phyloP scores from a whole-genome alignment of 169 alveolate genomes.

The Perkinsus marinus region DNA sequence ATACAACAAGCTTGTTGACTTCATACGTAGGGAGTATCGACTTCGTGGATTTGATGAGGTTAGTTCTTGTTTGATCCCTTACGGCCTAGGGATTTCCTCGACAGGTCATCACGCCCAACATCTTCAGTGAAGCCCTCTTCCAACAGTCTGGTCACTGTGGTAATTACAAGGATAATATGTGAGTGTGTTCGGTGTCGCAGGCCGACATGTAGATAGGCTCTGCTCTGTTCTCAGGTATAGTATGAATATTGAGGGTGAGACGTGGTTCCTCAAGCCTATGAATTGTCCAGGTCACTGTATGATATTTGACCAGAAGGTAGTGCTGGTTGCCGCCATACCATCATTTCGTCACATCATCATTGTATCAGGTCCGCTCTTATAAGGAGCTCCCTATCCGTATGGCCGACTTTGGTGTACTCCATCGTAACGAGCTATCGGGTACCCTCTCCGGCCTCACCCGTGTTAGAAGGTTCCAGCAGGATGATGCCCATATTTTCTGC shows the following conservation, averaged over 20 bases:
- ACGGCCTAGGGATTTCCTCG: too few relatives aligned
- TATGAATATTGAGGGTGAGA: constrained; percentile 82
- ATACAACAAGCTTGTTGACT: constrained; percentile 83
- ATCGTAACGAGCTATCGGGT: constrained; percentile 95
- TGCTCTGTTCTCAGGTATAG: constrained; percentile 57
- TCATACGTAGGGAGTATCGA: constrained; percentile 75
- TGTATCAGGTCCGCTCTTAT: constrained; percentile 56
- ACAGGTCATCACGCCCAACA: constrained; percentile 93
- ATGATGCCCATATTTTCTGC: constrained; percentile 99
- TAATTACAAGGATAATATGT: constrained; percentile 78
- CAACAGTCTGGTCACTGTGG: constrained; percentile 98
- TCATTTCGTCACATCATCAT: too few relatives aligned
- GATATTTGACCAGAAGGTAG: constrained; percentile 3
- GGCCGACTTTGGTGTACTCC: constrained; percentile 98
- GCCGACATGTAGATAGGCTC: background rate
- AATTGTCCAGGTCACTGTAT: constrained; percentile 99
- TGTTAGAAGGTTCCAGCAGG: constrained; percentile 97
- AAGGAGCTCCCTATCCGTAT: constrained; percentile 92
- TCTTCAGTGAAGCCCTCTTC: constrained; percentile 67
- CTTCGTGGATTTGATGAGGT: constrained; percentile 35
- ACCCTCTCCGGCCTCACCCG: constrained; percentile 92
- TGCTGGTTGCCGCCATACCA: background rate
- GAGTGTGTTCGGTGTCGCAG: background rate
- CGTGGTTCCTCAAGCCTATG: constrained; percentile 99
- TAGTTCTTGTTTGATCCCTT: too few relatives aligned